These are phyloP conservation scores for Colletotrichum neosansevieriae DNA, from an alignment of 2,329 filamentous ascomycete species.

Conservation along the genomic window DNA sequence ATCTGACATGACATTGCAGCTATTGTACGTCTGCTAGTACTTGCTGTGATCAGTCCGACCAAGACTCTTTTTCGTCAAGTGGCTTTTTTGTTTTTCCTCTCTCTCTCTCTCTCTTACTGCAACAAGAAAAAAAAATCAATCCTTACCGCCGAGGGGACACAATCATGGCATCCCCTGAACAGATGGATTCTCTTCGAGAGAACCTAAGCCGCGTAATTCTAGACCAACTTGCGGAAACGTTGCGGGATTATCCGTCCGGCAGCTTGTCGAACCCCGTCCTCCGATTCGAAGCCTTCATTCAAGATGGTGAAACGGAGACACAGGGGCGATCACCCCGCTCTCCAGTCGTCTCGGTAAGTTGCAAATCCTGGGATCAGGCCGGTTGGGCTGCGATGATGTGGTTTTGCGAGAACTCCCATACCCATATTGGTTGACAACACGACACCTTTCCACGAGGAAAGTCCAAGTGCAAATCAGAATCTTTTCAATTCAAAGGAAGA, in stretches of 20 bases:
- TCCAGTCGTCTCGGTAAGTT: constrained; percentile 40
- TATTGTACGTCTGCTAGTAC: constrained; percentile 18
- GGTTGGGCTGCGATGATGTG: background rate
- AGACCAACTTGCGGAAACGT: constrained; percentile 39
- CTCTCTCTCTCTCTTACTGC: background rate
- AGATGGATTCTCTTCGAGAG: constrained; percentile 38
- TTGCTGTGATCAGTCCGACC: constrained; percentile 6
- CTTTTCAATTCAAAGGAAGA: background rate
- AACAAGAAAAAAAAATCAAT: constrained; percentile 3
- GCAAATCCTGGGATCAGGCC: constrained; percentile 1
- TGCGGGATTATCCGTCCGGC: constrained; percentile 39
- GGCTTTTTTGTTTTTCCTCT: background rate
- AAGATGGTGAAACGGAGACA: constrained; percentile 36
- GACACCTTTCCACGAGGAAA: background rate
- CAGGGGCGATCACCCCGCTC: constrained; percentile 38
- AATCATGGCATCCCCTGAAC: constrained; percentile 39
- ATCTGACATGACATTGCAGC: constrained; percentile 14
- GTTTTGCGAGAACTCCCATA: background rate
- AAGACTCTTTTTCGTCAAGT: background rate
- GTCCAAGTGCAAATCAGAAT: background rate
- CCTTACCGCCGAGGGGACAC: constrained; percentile 4
- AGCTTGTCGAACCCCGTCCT: constrained; percentile 40
- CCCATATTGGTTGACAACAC: background rate
- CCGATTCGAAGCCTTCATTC: constrained; percentile 40
- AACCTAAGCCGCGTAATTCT: constrained; percentile 39